Evolutionary conservation across 176 grass and related monocot genomes (phyloP).

Genomic region (Phoenix roebelenii): DNA sequence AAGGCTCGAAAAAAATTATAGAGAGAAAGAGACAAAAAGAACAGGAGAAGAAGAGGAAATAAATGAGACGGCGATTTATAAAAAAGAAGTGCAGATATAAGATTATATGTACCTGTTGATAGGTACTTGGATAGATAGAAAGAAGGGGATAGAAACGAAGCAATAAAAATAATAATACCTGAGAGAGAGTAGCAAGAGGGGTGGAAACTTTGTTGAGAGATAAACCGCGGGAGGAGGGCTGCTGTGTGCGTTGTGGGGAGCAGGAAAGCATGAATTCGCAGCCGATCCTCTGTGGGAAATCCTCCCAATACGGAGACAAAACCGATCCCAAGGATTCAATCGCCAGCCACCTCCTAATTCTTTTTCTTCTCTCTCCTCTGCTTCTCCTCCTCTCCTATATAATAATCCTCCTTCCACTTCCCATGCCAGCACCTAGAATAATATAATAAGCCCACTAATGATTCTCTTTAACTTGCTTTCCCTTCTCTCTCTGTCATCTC

Average conservation of each 20-base stretch:
- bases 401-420: background rate
- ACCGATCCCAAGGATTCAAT: conserved; percentile 43
- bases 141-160: too few relatives aligned
- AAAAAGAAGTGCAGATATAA: too few relatives aligned
- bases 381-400: background rate
- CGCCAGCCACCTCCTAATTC: background rate
- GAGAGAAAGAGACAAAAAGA: too few relatives aligned
- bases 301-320: conserved; percentile 42
- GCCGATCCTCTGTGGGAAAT: conserved; percentile 27
- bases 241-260: background rate
- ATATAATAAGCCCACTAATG: conserved; percentile 1
- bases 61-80: too few relatives aligned
- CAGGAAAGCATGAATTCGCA: conserved; percentile 29
- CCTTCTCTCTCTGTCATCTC: background rate
- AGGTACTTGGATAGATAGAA: too few relatives aligned
- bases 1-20: background rate
- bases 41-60: too few relatives aligned
- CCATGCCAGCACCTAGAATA: background rate
- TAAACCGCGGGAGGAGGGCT: conserved; percentile 1
- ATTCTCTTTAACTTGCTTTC: background rate
- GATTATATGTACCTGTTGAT: too few relatives aligned
- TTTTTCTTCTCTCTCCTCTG: background rate
- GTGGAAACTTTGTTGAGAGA: conserved; percentile 16
- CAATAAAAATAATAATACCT: background rate
- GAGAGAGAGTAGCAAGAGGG: background rate